Percentiles rank a stretch among this genome's conserved stretches.
Conservation (phyloP, 805 yeast genomes). For the Yarrowia osloensis region DNA sequence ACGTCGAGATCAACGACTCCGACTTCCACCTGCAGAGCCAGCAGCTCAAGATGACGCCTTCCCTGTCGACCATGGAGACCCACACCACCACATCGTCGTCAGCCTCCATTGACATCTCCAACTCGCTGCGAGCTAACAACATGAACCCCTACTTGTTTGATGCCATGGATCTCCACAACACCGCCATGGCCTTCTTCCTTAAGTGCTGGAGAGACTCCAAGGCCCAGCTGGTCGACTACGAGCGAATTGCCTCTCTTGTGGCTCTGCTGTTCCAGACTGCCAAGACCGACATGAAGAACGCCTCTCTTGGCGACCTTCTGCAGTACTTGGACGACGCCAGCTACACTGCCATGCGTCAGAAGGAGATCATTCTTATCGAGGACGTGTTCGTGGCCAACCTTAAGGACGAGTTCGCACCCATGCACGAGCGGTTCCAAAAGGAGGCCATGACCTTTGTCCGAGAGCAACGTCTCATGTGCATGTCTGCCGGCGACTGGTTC, state of each 20-base stretch:
- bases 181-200: constrained; percentile 33
- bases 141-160: constrained; percentile 29
- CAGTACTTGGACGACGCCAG: constrained; percentile 48
- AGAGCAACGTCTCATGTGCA: constrained; percentile 70
- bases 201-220: constrained; percentile 37
- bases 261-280: constrained; percentile 41
- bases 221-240: constrained; percentile 56
- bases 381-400: constrained; percentile 29
- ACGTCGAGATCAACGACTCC: constrained; percentile 27
- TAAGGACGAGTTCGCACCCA: constrained; percentile 37
- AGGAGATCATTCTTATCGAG: constrained; percentile 50
- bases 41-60: constrained; percentile 15
- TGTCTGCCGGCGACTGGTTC: constrained; percentile 82
- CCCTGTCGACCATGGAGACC: constrained; percentile 24
- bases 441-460: constrained; percentile 72
- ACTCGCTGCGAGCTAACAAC: constrained; percentile 13
- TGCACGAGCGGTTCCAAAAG: constrained; percentile 52
- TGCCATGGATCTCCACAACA: constrained; percentile 14
- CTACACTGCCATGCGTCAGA: constrained; percentile 54
- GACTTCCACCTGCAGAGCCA: constrained; percentile 26
- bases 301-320: constrained; percentile 50
- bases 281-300: constrained; percentile 32
- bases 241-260: constrained; percentile 52
- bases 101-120: constrained; percentile 2
- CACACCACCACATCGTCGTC: constrained; percentile 22